Percentiles rank a stretch among this genome's conserved stretches.
Conservation (phyloP, 139 green algal species). For the Astrephomene gubernaculifera region DNA sequence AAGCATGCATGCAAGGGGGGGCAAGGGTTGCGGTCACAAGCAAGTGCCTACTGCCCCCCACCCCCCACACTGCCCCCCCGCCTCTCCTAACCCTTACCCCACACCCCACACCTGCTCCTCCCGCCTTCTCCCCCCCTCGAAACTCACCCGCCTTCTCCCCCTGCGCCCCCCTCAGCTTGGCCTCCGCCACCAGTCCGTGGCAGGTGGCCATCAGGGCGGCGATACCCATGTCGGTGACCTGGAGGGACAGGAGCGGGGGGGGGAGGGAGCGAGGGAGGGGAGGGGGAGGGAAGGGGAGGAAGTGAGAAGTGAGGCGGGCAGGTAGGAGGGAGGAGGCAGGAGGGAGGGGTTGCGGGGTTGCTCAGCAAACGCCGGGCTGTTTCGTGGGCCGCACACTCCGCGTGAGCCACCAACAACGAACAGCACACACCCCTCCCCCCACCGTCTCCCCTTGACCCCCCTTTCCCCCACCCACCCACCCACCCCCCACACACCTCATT, state of each 20-base stretch:
- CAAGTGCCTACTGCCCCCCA: neutral
- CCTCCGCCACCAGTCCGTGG: conserved; percentile 25
- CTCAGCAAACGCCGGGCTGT: too few relatives aligned
- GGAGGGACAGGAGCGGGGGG: too few relatives aligned
- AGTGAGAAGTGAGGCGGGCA: neutral
- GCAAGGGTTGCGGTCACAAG: too few relatives aligned
- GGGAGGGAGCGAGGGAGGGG: neutral
- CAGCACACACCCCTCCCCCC: neutral
- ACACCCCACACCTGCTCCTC: too few relatives aligned
- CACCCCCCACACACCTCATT: neutral
- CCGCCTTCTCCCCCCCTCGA: neutral
- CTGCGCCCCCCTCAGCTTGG: neutral
- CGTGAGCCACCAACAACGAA: too few relatives aligned
- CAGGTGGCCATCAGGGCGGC: conserved; percentile 37
- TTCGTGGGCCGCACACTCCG: too few relatives aligned
- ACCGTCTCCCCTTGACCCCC: neutral
- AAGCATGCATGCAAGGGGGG: too few relatives aligned
- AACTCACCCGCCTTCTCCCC: neutral
- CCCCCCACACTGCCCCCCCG: too few relatives aligned
- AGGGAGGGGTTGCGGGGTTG: too few relatives aligned
- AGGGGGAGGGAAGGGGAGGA: neutral
- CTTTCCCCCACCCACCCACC: neutral
- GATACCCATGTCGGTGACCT: conserved; percentile 39
- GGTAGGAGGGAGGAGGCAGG: neutral
- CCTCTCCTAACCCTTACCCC: neutral